Evolutionary conservation across 2,329 filamentous ascomycete genomes (phyloP), one percentile per base, ranked within the genome.

Genomic region (Fusarium clavum): DNA sequence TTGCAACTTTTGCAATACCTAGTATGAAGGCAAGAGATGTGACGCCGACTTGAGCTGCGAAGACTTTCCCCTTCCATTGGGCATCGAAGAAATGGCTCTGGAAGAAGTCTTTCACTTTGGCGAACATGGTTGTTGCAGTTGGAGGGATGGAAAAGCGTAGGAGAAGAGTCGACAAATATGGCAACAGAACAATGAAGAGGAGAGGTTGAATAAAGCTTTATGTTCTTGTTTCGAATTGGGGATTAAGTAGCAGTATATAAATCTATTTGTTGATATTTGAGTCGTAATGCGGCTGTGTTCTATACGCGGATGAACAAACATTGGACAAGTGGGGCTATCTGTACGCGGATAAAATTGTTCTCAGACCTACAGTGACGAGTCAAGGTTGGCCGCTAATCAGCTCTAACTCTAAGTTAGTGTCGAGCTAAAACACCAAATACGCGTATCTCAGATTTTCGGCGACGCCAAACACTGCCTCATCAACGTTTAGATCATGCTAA

Each of bases 11-110:
- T 12, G 71, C 57, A 22, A 73, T 49, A 12, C 46, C 57, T 5
- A 73, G 43, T 5, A 67, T 49, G 4, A 71, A 44, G 0, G 68
- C 29, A 6, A 73, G 22, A 2, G 61, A 61, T 0, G 34, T 30
- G 0, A 64, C 44, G 12, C 52, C 30, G 2, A 46, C 9, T 1
- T 62, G 55, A 0, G 30, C 34, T 3, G 69, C 62, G 0, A 71
- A 71, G 0, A 67, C 55, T 12, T 56, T 71, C 1, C 54, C 71
- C 5, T 71, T 73, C 64, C 68, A 63, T 10, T 53, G 40, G 1
- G 48, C 40, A 11, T 71, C 64, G 2, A 73, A 71, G 43, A 55
- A 70, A 24, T 40, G 56, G 43, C 61, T 65, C 3, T 54, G 38
- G 16, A 71, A 71, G 18, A 71, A 65, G 30, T 38, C 14, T 20